Evolutionary conservation across 768 basidiomycete species (phyloP), one percentile per base, ranked within the genome.

Genomic region (Lactarius quietus): DNA sequence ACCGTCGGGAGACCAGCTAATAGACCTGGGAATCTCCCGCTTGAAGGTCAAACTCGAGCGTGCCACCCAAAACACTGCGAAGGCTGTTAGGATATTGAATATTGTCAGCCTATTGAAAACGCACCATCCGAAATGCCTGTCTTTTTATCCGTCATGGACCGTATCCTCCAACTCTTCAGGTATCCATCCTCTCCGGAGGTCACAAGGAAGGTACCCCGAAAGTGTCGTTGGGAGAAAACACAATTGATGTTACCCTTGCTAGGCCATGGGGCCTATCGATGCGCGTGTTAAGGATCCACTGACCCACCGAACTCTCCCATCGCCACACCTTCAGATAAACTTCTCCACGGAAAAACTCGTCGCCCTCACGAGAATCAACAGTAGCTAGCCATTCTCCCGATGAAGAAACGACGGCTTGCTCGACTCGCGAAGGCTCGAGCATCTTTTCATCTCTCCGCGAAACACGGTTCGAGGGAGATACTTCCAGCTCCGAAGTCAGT

Each of bases 381-480:
- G 96, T 95, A 6, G 94, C 94, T 86, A 99, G 86, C 95, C 96
- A 98, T 54, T 85, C 81, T 12, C 89, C 89, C n/a, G 78, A 79
- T 1, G 82, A 73, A 6, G 90, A 89, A 64, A 95, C 79, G 6
- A 81, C 84, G 7, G 83, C 84, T 12, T 79, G 80, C 57, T 92
- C 89, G 3, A 98, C 91, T 17, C 87, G 82, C 3, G 89, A 83
- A 10, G 90, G 87, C 67, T 91, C 87, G 48, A 95, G 73, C 8
- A 82, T 79, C 72, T 86, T 89, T 64, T 94, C 90, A 52, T 93
- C 92, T 69, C 86, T 80, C 69, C 89, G 80, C 17, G 94, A 90
- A 23, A 98, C 84, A 65, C 93, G 86, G 78, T 98, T 98, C 31
- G 94, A 94, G 26, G 96, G 93, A 1, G 92, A 87, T 9, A 99